phyloP scores from a whole-genome alignment of 768 basidiomycete species.

The Lenzites betulinus region DNA sequence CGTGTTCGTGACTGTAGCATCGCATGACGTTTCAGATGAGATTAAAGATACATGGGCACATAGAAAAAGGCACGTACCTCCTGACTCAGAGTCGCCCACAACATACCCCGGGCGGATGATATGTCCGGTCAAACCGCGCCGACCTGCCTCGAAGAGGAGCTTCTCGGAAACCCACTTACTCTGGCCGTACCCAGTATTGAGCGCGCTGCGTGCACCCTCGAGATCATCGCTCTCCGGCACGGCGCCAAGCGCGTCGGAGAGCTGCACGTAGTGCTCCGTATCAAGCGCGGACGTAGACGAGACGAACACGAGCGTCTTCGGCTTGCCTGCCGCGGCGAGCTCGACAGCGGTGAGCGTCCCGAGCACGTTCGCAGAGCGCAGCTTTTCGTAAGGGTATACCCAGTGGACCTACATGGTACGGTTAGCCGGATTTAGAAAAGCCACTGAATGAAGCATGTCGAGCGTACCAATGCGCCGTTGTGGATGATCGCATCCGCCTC shows the following conservation, averaged over 20 bases:
- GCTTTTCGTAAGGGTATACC: constrained; percentile 96
- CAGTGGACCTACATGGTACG: constrained; percentile 77
- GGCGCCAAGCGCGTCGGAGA: constrained; percentile 75
- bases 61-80: constrained; percentile 54
- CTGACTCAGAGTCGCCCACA: constrained; percentile 86
- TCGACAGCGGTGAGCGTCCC: constrained; percentile 84
- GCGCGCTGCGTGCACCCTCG: constrained; percentile 71
- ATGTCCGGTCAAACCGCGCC: constrained; percentile 79
- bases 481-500: constrained; percentile 88
- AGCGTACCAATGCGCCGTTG: constrained; percentile 93
- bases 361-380: constrained; percentile 90
- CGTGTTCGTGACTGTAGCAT: constrained; percentile 84
- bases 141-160: constrained; percentile 87
- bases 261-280: constrained; percentile 83
- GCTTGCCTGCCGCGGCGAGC: constrained; percentile 70
- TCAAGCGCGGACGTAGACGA: constrained; percentile 97
- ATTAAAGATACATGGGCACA: not conserved
- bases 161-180: constrained; percentile 99
- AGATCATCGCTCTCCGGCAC: constrained; percentile 88
- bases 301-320: constrained; percentile 86
- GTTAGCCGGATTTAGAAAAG: not conserved
- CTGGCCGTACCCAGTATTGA: constrained; percentile 95
- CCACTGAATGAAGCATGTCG: not conserved
- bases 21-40: not conserved
- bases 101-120: constrained; percentile 95